These are phyloP conservation scores for Wickerhamiella cacticola DNA, from an alignment of 805 yeast genomes.

Conservation along the genomic window DNA sequence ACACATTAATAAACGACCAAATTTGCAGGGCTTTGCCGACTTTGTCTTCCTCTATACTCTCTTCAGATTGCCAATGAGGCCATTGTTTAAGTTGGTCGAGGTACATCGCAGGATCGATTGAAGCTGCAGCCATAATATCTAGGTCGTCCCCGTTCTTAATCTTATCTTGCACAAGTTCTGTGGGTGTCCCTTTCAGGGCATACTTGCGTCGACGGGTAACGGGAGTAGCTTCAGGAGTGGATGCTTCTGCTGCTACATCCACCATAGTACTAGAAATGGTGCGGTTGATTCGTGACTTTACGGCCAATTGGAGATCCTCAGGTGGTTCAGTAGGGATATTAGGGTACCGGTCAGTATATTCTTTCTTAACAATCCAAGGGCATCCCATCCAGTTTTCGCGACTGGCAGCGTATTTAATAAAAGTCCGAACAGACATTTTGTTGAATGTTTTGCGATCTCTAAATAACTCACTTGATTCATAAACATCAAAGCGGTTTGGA, in stretches of 20 bases:
- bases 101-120: background rate
- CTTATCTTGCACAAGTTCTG: background rate
- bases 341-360: slow-evolving; percentile 52
- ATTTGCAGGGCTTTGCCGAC: slow-evolving; percentile 37
- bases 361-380: slow-evolving; percentile 85
- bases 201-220: background rate
- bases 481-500: slow-evolving; percentile 46
- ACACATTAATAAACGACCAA: slow-evolving; percentile 68
- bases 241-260: background rate
- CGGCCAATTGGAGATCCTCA: slow-evolving; percentile 9
- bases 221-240: slow-evolving; percentile 3
- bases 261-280: background rate
- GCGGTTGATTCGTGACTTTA: background rate
- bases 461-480: slow-evolving; percentile 55
- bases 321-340: slow-evolving; percentile 34
- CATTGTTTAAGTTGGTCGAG: slow-evolving; percentile 1
- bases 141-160: slow-evolving; percentile 1
- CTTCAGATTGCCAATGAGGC: slow-evolving; percentile 21
- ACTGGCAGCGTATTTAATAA: slow-evolving; percentile 63
- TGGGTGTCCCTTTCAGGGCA: background rate
- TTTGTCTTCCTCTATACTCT: slow-evolving; percentile 11
- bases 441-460: slow-evolving; percentile 83
- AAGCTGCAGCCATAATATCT: slow-evolving; percentile 2
- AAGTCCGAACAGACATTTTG: slow-evolving; percentile 80
- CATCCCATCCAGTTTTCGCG: slow-evolving; percentile 80